A percentile compares a stretch with the other conserved stretches of the same genome.
Conservation (phyloP, 2,329 filamentous ascomycete genomes). For the Aspergillus niger region DNA sequence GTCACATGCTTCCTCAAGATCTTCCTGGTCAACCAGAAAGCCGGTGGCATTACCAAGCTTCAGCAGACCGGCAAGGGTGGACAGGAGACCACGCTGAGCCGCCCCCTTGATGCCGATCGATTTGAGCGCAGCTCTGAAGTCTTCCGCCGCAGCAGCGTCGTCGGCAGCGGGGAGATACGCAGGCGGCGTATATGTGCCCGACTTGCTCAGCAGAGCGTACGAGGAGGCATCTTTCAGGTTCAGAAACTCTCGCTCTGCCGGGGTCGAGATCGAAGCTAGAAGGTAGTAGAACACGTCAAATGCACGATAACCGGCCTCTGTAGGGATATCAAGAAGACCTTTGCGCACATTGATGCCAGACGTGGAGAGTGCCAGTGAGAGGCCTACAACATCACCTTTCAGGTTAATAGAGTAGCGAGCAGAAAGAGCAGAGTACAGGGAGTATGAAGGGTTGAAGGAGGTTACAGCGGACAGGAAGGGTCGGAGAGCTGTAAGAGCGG, state of each 20-base stretch:
- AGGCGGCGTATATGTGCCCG: constrained; percentile 82
- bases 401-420: constrained; percentile 81
- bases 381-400: constrained; percentile 73
- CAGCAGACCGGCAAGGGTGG: constrained; percentile 78
- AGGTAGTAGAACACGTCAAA: constrained; percentile 99
- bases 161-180: constrained; percentile 89
- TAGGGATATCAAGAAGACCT: constrained; percentile 78
- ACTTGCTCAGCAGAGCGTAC: constrained; percentile 78
- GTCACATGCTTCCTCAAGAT: constrained; percentile 81
- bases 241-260: constrained; percentile 85
- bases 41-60: constrained; percentile 91
- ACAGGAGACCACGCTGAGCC: constrained; percentile 78
- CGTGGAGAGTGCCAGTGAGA: constrained; percentile 76
- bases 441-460: constrained; percentile 81
- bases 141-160: constrained; percentile 88
- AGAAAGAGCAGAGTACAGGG: constrained; percentile 77
- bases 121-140: constrained; percentile 84
- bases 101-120: constrained; percentile 92
- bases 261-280: constrained; percentile 84
- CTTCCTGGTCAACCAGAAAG: constrained; percentile 80
- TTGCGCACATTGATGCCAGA: constrained; percentile 82
- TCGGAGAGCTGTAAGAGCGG: constrained; percentile 75
- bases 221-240: constrained; percentile 73
- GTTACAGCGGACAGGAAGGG: constrained; percentile 88
- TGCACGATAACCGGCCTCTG: constrained; percentile 79